Conservation (phyloP, 1,284 basidiomycete genomes). For the Leccinum pachyderme region DNA sequence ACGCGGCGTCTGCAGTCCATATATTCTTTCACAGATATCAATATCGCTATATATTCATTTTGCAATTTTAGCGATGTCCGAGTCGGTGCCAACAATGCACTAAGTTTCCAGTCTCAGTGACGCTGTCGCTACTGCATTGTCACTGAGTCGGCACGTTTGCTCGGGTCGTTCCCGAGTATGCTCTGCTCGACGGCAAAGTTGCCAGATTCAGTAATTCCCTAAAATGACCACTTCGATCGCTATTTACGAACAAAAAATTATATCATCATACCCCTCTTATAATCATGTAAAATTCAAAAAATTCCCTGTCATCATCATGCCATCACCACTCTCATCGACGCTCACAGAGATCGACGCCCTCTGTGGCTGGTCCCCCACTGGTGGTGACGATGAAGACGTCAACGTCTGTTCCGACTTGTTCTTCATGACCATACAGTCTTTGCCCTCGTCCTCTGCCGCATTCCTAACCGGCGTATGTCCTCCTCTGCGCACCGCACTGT, state of each 20-base stretch:
- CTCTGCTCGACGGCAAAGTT: slow-evolving; percentile 13
- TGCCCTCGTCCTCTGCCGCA: slow-evolving; percentile 4
- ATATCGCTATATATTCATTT: too few relatives aligned
- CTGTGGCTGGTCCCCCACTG: slow-evolving; percentile 29
- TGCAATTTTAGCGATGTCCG: not conserved
- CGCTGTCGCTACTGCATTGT: not conserved
- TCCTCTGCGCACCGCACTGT: slow-evolving; percentile 8
- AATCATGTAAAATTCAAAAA: not conserved
- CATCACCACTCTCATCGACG: not conserved
- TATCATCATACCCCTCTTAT: not conserved
- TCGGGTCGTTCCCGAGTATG: slow-evolving; percentile 1
- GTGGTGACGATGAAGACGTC: slow-evolving; percentile 31
- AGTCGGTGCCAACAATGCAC: not conserved
- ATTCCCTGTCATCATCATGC: not conserved
- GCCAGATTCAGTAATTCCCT: slow-evolving; percentile 7
- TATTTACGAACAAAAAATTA: slow-evolving; percentile 1
- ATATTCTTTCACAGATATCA: too few relatives aligned
- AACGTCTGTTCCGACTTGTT: slow-evolving; percentile 18
- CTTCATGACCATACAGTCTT: slow-evolving; percentile 11
- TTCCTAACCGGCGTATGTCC: slow-evolving; percentile 16
- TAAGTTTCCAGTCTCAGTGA: not conserved
- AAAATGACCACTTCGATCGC: not conserved
- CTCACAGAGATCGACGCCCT: slow-evolving; percentile 7
- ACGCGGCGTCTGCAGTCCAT: too few relatives aligned
- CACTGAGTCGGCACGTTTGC: not conserved